A percentile compares a stretch with the other conserved stretches of the same genome.
These are phyloP conservation scores for Melocanna baccifera DNA, from an alignment of 176 grass and related monocot species.

Conservation along the genomic window DNA sequence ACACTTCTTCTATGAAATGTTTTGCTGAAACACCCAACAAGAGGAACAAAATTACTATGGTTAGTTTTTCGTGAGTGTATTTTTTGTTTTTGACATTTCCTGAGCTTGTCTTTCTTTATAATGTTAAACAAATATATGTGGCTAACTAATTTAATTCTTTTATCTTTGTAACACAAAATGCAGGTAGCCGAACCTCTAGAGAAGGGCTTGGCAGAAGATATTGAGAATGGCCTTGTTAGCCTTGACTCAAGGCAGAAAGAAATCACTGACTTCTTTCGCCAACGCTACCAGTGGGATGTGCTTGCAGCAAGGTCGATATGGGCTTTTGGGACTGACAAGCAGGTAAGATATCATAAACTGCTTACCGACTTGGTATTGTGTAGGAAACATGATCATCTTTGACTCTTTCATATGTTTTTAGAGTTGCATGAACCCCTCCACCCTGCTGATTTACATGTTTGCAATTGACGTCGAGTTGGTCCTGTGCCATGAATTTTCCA, in stretches of 20 bases:
- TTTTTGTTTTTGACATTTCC: slow-evolving; percentile 13
- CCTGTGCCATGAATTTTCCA: neutral
- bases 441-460: neutral
- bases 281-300: slow-evolving; percentile 96
- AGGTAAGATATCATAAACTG: slow-evolving; percentile 41
- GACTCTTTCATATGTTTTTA: slow-evolving; percentile 6
- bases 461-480: slow-evolving; percentile 1
- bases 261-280: slow-evolving; percentile 95
- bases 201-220: slow-evolving; percentile 95
- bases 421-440: neutral
- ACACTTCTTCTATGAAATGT: slow-evolving; percentile 98
- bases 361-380: neutral
- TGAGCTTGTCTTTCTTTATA: neutral
- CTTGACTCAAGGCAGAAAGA: slow-evolving; percentile 93
- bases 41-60: slow-evolving; percentile 99
- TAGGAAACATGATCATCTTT: neutral
- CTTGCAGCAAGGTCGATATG: slow-evolving; percentile 95
- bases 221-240: slow-evolving; percentile 88
- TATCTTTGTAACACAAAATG: slow-evolving; percentile 27
- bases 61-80: slow-evolving; percentile 11
- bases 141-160: slow-evolving; percentile 2
- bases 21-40: slow-evolving; percentile 99
- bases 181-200: slow-evolving; percentile 92
- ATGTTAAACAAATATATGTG: slow-evolving; percentile 2
- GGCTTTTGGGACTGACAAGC: slow-evolving; percentile 95